Conservation (phyloP, 2,329 filamentous ascomycete species). For the Aureobasidium sp. region DNA sequence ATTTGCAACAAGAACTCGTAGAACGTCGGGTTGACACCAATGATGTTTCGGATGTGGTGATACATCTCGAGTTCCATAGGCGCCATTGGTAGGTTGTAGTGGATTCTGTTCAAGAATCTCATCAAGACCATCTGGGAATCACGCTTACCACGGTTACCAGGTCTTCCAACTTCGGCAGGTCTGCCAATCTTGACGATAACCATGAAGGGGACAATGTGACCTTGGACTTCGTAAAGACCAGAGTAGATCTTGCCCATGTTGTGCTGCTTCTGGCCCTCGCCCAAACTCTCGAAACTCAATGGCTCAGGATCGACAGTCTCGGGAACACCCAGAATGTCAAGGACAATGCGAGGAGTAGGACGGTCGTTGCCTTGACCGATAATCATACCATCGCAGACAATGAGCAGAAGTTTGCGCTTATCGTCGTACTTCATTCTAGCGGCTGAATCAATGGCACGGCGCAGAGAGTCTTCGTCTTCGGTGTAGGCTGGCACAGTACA, state of each 20-base stretch:
- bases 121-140: slow-evolving; percentile 98
- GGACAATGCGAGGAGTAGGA: slow-evolving; percentile 87
- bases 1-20: slow-evolving; percentile 97
- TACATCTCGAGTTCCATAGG: slow-evolving; percentile 97
- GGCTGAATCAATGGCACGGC: slow-evolving; percentile 92
- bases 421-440: slow-evolving; percentile 96
- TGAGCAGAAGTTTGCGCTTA: slow-evolving; percentile 88
- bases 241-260: slow-evolving; percentile 99
- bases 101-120: slow-evolving; percentile 97
- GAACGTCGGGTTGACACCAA: slow-evolving; percentile 95
- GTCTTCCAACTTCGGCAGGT: slow-evolving; percentile 63
- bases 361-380: slow-evolving; percentile 97
- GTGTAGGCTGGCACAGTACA: slow-evolving; percentile 97
- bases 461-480: slow-evolving; percentile 94
- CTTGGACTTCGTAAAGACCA: slow-evolving; percentile 93
- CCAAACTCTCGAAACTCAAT: slow-evolving; percentile 91
- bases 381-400: slow-evolving; percentile 98
- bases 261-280: slow-evolving; percentile 93
- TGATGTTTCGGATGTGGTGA: slow-evolving; percentile 97
- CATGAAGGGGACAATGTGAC: slow-evolving; percentile 95
- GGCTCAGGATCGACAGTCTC: slow-evolving; percentile 92
- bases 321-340: slow-evolving; percentile 93
- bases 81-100: slow-evolving; percentile 95
- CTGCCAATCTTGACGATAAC: slow-evolving; percentile 95
- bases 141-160: slow-evolving; percentile 97